Conservation (phyloP, 768 basidiomycete species). For the Rhodotorula babjevae region DNA sequence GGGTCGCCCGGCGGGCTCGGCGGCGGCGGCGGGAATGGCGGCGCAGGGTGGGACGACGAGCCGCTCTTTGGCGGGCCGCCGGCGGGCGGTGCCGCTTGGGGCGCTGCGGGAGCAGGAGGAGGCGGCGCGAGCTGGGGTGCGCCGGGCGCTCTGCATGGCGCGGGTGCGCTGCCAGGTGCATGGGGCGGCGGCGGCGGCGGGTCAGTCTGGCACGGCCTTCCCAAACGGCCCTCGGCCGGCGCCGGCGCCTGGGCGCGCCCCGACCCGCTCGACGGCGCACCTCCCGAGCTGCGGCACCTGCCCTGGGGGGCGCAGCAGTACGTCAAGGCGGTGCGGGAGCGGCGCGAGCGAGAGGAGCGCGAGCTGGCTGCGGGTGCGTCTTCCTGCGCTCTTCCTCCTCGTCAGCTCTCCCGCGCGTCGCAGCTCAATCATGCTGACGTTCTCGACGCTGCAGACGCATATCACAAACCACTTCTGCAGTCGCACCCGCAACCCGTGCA, state of each 20-base stretch:
- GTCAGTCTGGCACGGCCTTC: background rate
- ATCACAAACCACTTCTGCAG: background rate
- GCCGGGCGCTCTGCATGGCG: no score
- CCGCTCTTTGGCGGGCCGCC: background rate
- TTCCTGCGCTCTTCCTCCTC: background rate
- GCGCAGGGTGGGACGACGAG: constrained; percentile 1
- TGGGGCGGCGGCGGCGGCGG: background rate
- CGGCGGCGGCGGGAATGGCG: background rate
- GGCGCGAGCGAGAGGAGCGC: constrained; percentile 5
- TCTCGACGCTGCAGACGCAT: no score
- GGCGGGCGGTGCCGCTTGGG: background rate
- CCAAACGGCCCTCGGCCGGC: background rate
- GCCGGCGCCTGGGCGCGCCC: background rate
- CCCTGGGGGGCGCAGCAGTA: constrained; percentile 15
- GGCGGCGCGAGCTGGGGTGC: background rate
- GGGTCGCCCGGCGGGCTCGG: no score
- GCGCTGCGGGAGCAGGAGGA: accelerated
- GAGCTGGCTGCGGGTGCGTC: background rate
- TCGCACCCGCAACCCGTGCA: background rate
- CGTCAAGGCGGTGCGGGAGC: constrained; percentile 8
- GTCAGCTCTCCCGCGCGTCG: no score
- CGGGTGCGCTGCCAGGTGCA: background rate
- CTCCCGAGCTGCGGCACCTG: background rate
- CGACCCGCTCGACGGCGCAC: background rate
- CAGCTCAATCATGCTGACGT: no score